Base-by-base conservation (phyloP, 2,329 filamentous ascomycete genomes). In the Meredithiella fracta region DNA sequence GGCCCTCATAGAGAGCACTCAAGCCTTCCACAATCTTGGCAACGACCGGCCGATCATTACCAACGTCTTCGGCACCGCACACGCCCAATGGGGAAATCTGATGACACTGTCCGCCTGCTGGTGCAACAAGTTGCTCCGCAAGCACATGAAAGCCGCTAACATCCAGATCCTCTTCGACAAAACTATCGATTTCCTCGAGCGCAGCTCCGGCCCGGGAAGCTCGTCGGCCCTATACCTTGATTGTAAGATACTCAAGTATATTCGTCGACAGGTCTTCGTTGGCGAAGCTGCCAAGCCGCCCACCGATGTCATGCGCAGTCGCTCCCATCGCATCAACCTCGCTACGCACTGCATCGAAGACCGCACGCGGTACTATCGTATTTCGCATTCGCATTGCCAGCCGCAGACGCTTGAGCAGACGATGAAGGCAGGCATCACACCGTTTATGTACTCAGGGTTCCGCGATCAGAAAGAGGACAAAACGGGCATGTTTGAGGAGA, bases 81-180 rank as follows among this genome's bases (percentile, higher is more conserved):
- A 96, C 74, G 90, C 91, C 53, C 92, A 98, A 87, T 98, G 94
- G 73, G 91, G 92, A 58, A 97, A 97, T 66, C 79, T 96, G 64
- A 74, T 97, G 51, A 87, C 94, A n/a, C 78, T 98, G 2, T 81
- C 86, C 25, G 89, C 91, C 1, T 85, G 84, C 2, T 90, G 81
- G 67, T 78, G 76, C 60, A 85, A 91, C 50, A 75, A 73, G 3
- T 69, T 75, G 25, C 75, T 94, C 1, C 69, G 69, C 3, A 66
- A 70, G 3, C 76, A 80, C 29, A 74, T 94, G 20, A 67, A 79
- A 2, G 68, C 70, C 51, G 66, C 74, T 0, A 68, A 72, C 2
- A 70, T 94, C 6, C 70, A 75, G 47, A 65, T 67, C 1, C 75
- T 94, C 0, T 80, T 94, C 57, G 65, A 72, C 42, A 81, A 79